Evolutionary conservation across 805 yeast species (phyloP).

Genomic region (Cyberlindnera bimundalis): DNA sequence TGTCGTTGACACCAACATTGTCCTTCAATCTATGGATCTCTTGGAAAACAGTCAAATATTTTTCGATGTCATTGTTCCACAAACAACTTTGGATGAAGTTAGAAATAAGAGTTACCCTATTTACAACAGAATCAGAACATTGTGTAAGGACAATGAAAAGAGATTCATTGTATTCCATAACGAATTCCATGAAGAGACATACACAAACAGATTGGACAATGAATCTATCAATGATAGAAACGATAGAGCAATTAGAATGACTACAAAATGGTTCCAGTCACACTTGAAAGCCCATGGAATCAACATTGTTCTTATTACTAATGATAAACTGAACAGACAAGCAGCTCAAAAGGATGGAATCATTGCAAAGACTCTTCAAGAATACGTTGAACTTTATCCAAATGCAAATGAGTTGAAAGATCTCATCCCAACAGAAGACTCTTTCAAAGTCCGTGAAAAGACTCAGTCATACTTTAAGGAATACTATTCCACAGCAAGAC

Average conservation of each 20-base stretch:
- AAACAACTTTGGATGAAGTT: constrained; percentile 91
- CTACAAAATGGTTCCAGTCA: constrained; percentile 64
- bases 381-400: constrained; percentile 69
- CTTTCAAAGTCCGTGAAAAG: constrained; percentile 25
- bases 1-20: constrained; percentile 84
- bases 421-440: constrained; percentile 59
- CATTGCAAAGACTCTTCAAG: constrained; percentile 52
- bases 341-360: constrained; percentile 54
- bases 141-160: constrained; percentile 72
- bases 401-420: constrained; percentile 75
- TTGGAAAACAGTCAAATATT: constrained; percentile 75
- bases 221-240: constrained; percentile 87
- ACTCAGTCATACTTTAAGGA: constrained; percentile 54
- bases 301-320: constrained; percentile 60
- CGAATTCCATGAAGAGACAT: constrained; percentile 77
- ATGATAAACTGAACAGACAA: constrained; percentile 65
- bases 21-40: constrained; percentile 83
- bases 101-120: constrained; percentile 84
- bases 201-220: constrained; percentile 49
- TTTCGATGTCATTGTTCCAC: constrained; percentile 91
- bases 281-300: constrained; percentile 52
- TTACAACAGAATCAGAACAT: constrained; percentile 74
- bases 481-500: constrained; percentile 73
- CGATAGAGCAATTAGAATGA: constrained; percentile 82
- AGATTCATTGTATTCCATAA: constrained; percentile 90